Evolutionary conservation across 1,284 basidiomycete genomes (phyloP).

Genomic region (Cyathus pygmaeus): DNA sequence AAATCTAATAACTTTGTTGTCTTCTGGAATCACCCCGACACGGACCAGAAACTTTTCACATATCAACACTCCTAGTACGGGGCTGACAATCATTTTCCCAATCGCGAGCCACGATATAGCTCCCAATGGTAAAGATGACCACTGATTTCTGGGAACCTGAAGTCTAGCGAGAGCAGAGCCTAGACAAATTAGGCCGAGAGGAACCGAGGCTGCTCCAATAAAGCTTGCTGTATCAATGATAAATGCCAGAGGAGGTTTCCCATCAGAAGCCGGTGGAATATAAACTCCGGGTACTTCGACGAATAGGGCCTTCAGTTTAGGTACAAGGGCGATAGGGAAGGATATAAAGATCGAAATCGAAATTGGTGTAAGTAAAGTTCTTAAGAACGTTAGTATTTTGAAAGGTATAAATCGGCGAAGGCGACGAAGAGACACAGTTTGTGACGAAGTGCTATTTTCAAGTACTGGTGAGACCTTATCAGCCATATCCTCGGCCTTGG

Average conservation of each 20-base stretch:
- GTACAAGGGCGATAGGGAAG: conserved; percentile 73
- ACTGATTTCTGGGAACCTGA: conserved; percentile 60
- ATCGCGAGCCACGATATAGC: conserved; percentile 72
- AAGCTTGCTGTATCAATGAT: conserved; percentile 73
- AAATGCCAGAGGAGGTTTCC: conserved; percentile 77
- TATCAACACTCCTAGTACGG: conserved; percentile 75
- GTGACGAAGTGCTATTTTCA: no score
- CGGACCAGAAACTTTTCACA: conserved; percentile 59
- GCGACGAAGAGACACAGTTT: no score
- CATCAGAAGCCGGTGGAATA: conserved; percentile 77
- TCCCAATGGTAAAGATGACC: conserved; percentile 68
- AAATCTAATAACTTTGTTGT: conserved; percentile 73
- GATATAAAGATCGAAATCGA: conserved; percentile 73
- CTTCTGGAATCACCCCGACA: conserved; percentile 58
- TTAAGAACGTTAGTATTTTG: conserved; percentile 42
- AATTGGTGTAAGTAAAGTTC: conserved; percentile 60
- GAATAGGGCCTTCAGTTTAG: conserved; percentile 79
- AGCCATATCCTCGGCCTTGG: no score
- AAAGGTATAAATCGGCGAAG: conserved; percentile 2
- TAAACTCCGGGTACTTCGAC: conserved; percentile 57
- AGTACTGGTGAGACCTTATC: no score
- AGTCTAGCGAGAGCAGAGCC: conserved; percentile 81
- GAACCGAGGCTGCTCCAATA: conserved; percentile 78
- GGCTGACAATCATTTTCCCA: conserved; percentile 73
- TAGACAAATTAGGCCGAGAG: conserved; percentile 76